These are phyloP conservation scores for Knoxia roxburghii DNA, from an alignment of 257 asterid species.

Conservation along the genomic window DNA sequence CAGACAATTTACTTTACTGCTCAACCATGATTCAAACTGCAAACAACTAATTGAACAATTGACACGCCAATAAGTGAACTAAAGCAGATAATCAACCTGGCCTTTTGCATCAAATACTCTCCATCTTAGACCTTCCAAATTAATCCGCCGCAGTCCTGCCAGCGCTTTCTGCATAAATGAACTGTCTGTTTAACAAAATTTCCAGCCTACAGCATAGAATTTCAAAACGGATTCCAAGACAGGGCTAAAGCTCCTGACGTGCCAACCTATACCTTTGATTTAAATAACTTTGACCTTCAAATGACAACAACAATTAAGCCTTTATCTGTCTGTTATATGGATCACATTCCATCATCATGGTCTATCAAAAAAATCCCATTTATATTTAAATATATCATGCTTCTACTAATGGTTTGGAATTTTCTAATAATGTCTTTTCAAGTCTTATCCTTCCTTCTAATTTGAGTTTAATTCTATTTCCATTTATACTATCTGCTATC, in stretches of 20 bases:
- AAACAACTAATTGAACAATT: too few species aligned
- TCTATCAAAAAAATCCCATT: not conserved
- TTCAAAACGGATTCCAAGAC: too few species aligned
- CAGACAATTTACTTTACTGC: not conserved
- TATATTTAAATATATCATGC: too few species aligned
- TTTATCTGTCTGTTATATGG: not conserved
- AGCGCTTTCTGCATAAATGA: constrained; percentile 62
- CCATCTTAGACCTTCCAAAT: constrained; percentile 91
- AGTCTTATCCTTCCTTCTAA: too few species aligned
- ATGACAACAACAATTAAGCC: not conserved
- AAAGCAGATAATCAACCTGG: constrained; percentile 42
- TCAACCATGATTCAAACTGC: too few species aligned
- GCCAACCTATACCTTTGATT: too few species aligned
- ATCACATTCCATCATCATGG: not conserved
- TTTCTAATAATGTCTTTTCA: too few species aligned
- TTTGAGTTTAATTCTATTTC: too few species aligned
- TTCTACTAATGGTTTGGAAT: too few species aligned
- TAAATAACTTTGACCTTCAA: too few species aligned
- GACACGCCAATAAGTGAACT: not conserved
- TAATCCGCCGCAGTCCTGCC: constrained; percentile 76
- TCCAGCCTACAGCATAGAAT: constrained; percentile 4
- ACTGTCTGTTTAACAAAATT: not conserved
- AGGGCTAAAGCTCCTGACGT: too few species aligned
- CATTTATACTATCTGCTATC: too few species aligned
- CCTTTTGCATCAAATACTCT: constrained; percentile 94